Percentiles rank a stretch among this genome's conserved stretches.
Conservation (phyloP, 108 stramenopile genomes). For the Skeletonema grethae region DNA sequence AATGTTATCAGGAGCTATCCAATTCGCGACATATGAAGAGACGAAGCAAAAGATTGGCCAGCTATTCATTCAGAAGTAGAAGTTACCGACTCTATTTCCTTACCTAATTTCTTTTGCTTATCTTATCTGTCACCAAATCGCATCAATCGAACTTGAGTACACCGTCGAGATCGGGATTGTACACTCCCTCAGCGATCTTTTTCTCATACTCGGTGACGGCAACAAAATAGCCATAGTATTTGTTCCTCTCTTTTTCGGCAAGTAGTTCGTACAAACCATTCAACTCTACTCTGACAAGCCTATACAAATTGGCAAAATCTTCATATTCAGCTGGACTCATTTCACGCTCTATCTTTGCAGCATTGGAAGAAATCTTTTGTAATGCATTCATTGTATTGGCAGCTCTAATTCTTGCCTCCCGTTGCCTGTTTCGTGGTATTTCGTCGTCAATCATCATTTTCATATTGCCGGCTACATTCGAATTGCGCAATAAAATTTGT, state of each 20-base stretch:
- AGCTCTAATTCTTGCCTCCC: conserved; percentile 51
- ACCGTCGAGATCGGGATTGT: conserved; percentile 68
- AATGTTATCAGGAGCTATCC: conserved; percentile 79
- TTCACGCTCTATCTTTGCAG: conserved; percentile 43
- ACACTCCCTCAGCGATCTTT: conserved; percentile 64
- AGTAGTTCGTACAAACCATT: conserved; percentile 58
- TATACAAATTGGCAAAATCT: conserved; percentile 61
- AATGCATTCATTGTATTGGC: conserved; percentile 58
- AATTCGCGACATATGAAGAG: conserved; percentile 90
- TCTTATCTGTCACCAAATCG: too few relatives aligned
- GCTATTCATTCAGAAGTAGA: conserved; percentile 38
- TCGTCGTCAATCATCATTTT: conserved; percentile 65
- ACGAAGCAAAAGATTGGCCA: conserved; percentile 69
- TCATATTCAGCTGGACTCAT: conserved; percentile 51
- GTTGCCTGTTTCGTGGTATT: conserved; percentile 46
- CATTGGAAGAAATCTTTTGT: conserved; percentile 49
- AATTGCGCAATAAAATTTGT: conserved; percentile 59
- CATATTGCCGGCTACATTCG: conserved; percentile 66
- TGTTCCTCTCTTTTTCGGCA: conserved; percentile 56
- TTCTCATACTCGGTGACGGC: conserved; percentile 73
- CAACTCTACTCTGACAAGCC: conserved; percentile 49
- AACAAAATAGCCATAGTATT: conserved; percentile 71
- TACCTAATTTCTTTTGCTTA: too few relatives aligned
- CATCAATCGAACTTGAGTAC: conserved; percentile 51
- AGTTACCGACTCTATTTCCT: neutral